phyloP scores from a whole-genome alignment of 2,329 filamentous ascomycete species.

The Amphichorda felina region DNA sequence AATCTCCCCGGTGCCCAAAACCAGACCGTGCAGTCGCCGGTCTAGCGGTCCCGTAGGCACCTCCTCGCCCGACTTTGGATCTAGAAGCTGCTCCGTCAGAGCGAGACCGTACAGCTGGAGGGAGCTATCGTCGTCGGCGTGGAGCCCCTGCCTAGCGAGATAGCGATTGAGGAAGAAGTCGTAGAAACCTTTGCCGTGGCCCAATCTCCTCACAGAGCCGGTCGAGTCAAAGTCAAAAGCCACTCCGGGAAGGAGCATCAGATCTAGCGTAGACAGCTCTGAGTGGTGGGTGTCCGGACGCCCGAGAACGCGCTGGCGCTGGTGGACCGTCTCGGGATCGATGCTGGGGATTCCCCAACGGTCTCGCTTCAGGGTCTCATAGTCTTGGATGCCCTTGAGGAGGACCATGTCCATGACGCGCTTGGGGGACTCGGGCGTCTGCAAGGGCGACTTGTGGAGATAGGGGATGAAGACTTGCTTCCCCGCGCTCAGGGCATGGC shows the following conservation, averaged over 20 bases:
- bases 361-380: conserved; percentile 63
- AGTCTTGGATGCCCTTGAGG: conserved; percentile 62
- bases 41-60: conserved; percentile 70
- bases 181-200: conserved; percentile 95
- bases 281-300: conserved; percentile 34
- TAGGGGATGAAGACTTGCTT: conserved; percentile 92
- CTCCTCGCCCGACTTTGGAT: conserved; percentile 39
- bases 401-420: conserved; percentile 92
- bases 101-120: conserved; percentile 62
- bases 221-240: conserved; percentile 62
- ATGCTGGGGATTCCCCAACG: conserved; percentile 94
- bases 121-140: conserved; percentile 20
- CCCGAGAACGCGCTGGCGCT: conserved; percentile 63
- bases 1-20: conserved; percentile 58
- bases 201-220: conserved; percentile 58
- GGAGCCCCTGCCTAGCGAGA: conserved; percentile 27
- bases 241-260: conserved; percentile 86
- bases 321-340: conserved; percentile 47
- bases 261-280: conserved; percentile 49
- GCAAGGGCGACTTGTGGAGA: conserved; percentile 50
- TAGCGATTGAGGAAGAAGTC: conserved; percentile 83
- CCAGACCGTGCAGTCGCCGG: conserved; percentile 65
- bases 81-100: conserved; percentile 74
- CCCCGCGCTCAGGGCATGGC: conserved; percentile 61
- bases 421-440: conserved; percentile 39